Evolutionary conservation across 495 filamentous ascomycete genomes (phyloP).

Genomic region (Amphirosellinia nigrospora): DNA sequence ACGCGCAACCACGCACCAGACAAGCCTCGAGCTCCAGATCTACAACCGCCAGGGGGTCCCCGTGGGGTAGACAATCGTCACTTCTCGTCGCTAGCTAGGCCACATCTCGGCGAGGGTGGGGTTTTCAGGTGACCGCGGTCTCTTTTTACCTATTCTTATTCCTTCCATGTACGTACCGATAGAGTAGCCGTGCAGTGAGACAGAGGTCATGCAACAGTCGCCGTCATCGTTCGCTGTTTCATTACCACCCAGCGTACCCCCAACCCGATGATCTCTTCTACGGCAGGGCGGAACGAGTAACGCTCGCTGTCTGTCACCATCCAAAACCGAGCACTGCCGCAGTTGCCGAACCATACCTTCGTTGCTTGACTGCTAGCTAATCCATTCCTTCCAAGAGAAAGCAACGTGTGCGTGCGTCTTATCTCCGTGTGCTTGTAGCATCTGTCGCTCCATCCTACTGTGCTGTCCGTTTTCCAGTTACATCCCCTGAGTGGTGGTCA

Average conservation of each 20-base stretch:
- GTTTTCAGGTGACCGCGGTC: constrained; percentile 4
- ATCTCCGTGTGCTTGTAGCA: constrained; percentile 20
- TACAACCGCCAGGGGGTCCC: constrained; percentile 1
- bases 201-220: constrained; percentile 7
- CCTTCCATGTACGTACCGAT: constrained; percentile 1
- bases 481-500: constrained; percentile 5
- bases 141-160: not conserved
- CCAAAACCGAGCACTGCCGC: constrained; percentile 16
- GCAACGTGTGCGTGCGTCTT: constrained; percentile 10
- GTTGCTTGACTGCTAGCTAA: constrained; percentile 8
- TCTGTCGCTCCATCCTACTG: constrained; percentile 8
- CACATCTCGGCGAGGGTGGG: constrained; percentile 8
- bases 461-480: not conserved
- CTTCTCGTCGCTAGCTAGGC: not conserved
- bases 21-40: constrained; percentile 19
- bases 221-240: not conserved
- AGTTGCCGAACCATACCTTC: constrained; percentile 14
- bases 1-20: constrained; percentile 15
- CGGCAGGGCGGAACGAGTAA: constrained; percentile 15
- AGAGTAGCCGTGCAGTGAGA: not conserved
- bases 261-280: not conserved
- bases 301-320: not conserved
- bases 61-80: constrained; percentile 16
- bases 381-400: constrained; percentile 21
- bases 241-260: not conserved